phyloP scores from a whole-genome alignment of 495 filamentous ascomycete genomes.

The Lasiosphaeria hispida region DNA sequence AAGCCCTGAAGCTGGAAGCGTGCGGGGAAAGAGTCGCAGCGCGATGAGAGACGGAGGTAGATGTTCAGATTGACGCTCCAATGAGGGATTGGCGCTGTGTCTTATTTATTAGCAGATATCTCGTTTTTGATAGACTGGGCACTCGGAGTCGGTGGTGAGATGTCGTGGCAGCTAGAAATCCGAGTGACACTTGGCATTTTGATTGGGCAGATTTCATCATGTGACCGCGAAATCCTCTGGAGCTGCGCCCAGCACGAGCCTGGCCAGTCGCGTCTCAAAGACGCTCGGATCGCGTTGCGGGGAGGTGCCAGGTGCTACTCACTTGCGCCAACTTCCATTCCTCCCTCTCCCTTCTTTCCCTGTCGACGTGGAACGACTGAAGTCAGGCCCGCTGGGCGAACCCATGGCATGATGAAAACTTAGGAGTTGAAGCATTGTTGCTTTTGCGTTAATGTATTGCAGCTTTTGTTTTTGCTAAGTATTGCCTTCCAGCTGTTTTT shows the following conservation, averaged over 20 bases:
- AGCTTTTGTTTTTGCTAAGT: not conserved
- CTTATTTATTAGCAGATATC: not conserved
- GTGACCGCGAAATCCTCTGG: constrained; percentile 7
- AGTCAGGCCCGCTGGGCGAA: no score
- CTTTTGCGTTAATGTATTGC: not conserved
- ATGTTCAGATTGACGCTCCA: constrained; percentile 1
- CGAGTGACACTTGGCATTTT: not conserved
- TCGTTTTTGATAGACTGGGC: not conserved
- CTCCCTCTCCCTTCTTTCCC: no score
- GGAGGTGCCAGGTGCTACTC: not conserved
- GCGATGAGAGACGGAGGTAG: not conserved
- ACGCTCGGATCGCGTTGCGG: constrained; percentile 6
- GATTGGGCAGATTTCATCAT: constrained; percentile 8
- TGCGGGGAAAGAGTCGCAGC: constrained; percentile 3
- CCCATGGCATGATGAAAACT: no score
- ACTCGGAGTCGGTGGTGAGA: no score
- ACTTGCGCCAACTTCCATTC: not conserved
- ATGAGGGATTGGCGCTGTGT: not conserved
- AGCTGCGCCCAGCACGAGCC: not conserved
- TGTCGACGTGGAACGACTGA: no score
- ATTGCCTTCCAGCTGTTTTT: not conserved
- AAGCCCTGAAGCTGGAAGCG: constrained; percentile 19
- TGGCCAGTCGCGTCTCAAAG: constrained; percentile 8
- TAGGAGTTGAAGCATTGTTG: not conserved
- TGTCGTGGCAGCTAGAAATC: not conserved